A percentile compares a stretch with the other conserved stretches of the same genome.
These are phyloP conservation scores for Fusarium sp. DNA, from an alignment of 2,329 filamentous ascomycete species.

Conservation along the genomic window DNA sequence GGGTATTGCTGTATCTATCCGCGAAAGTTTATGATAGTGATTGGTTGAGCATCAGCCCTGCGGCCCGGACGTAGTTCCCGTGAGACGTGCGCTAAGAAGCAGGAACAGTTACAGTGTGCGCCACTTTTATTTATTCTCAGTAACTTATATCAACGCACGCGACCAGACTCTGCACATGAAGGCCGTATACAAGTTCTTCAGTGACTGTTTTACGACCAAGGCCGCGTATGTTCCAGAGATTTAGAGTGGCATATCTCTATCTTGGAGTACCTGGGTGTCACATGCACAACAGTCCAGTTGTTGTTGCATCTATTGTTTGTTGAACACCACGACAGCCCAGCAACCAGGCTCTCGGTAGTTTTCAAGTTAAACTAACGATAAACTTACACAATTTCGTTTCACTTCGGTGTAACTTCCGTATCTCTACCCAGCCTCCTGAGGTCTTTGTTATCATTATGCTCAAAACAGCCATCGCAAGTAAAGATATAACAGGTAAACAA, in stretches of 20 bases:
- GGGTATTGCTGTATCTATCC: conserved; percentile 1
- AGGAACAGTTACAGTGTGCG: conserved; percentile 16
- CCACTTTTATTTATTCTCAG: conserved; percentile 6
- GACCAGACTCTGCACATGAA: neutral
- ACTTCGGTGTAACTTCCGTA: neutral
- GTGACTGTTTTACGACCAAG: neutral
- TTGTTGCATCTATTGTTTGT: neutral
- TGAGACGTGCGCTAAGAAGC: conserved; percentile 28
- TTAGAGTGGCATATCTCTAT: neutral
- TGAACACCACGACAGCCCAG: neutral
- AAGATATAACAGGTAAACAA: neutral
- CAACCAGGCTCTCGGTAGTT: neutral
- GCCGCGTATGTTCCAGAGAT: too few relatives aligned
- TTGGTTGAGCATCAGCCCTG: conserved; percentile 25
- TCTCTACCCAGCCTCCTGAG: too few relatives aligned
- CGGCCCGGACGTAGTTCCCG: conserved; percentile 23
- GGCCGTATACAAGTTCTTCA: neutral
- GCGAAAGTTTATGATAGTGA: conserved; percentile 1
- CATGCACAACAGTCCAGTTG: neutral
- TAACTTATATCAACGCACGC: neutral
- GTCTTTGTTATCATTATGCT: neutral
- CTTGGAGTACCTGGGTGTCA: neutral
- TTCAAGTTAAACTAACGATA: neutral
- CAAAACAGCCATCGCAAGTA: neutral
- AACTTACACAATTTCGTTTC: neutral